These are phyloP conservation scores for Dryadomyces quercus-mongolicae DNA, from an alignment of 2,329 filamentous ascomycete genomes.

Conservation along the genomic window DNA sequence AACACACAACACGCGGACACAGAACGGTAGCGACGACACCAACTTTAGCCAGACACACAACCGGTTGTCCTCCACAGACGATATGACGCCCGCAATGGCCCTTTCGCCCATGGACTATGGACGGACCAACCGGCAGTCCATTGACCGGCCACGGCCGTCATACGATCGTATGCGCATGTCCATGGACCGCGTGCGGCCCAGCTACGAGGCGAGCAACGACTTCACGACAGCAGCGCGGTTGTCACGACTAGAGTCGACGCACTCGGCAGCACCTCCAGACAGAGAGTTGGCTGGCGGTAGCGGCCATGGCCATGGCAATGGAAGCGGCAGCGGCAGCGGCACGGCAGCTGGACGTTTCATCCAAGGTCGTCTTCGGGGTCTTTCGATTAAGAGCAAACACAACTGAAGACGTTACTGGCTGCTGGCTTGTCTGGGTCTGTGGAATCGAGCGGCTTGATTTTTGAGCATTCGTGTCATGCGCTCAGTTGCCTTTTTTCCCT, in stretches of 20 bases:
- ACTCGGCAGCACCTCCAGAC: slow-evolving; percentile 24
- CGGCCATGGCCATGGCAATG: background rate
- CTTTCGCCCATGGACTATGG: slow-evolving; percentile 14
- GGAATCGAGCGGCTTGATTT: no score
- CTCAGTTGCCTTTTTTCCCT: background rate
- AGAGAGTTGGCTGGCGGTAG: background rate
- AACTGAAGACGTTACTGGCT: background rate
- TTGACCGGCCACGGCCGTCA: slow-evolving; percentile 65
- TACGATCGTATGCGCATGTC: slow-evolving; percentile 78
- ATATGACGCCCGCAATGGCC: slow-evolving; percentile 50
- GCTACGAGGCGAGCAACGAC: slow-evolving; percentile 79
- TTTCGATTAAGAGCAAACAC: slow-evolving; percentile 15
- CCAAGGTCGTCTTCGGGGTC: slow-evolving; percentile 14
- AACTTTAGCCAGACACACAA: slow-evolving; percentile 42
- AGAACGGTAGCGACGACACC: slow-evolving; percentile 89
- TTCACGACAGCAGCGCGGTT: slow-evolving; percentile 85
- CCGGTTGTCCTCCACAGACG: slow-evolving; percentile 30
- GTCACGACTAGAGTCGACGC: slow-evolving; percentile 67
- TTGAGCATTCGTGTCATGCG: background rate
- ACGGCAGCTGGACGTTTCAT: slow-evolving; percentile 10
- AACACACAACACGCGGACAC: slow-evolving; percentile 70
- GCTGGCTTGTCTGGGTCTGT: no score
- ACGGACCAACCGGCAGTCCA: slow-evolving; percentile 24
- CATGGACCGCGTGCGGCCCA: slow-evolving; percentile 73
- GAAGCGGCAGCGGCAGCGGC: slow-evolving; percentile 2